Conservation (phyloP, 257 asterid species). For the Misopates orontium region DNA sequence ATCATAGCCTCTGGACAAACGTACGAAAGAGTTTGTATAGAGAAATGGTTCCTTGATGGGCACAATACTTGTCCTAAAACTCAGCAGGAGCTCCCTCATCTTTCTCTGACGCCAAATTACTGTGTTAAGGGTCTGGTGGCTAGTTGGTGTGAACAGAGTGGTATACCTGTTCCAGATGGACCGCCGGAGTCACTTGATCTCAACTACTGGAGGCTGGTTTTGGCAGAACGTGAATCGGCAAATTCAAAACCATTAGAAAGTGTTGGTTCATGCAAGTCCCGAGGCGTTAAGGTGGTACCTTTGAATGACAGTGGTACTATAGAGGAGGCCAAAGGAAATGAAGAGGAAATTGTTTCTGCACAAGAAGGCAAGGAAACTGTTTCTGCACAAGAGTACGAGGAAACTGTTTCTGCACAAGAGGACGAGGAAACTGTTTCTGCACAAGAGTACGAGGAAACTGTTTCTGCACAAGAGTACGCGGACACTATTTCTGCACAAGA, state of each 20-base stretch:
- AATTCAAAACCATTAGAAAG: conserved; percentile 63
- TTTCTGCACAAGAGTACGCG: too few species aligned
- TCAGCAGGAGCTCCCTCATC: conserved; percentile 93
- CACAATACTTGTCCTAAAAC: conserved; percentile 95
- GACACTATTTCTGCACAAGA: conserved; percentile 47
- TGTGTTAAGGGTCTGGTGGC: conserved; percentile 95
- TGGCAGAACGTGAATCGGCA: conserved; percentile 74
- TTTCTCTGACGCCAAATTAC: conserved; percentile 83
- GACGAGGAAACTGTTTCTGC: too few species aligned
- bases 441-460: too few species aligned
- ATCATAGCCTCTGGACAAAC: conserved; percentile 97
- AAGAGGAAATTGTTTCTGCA: too few species aligned
- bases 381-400: too few species aligned
- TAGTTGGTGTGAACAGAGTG: conserved; percentile 95
- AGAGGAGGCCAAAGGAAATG: conserved; percentile 76
- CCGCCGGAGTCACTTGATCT: conserved; percentile 98
- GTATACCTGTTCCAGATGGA: conserved; percentile 76
- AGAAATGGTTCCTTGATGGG: conserved; percentile 93
- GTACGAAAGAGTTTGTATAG: conserved; percentile 92
- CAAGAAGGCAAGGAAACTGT: too few species aligned
- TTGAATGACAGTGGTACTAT: conserved; percentile 70
- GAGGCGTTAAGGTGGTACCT: conserved; percentile 83
- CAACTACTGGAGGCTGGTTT: conserved; percentile 92
- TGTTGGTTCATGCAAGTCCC: conserved; percentile 57
- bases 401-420: too few species aligned